A percentile compares a stretch with the other conserved stretches of the same genome.
phyloP scores from a whole-genome alignment of 176 grass and related monocot genomes.

The Tuctoria greenei region DNA sequence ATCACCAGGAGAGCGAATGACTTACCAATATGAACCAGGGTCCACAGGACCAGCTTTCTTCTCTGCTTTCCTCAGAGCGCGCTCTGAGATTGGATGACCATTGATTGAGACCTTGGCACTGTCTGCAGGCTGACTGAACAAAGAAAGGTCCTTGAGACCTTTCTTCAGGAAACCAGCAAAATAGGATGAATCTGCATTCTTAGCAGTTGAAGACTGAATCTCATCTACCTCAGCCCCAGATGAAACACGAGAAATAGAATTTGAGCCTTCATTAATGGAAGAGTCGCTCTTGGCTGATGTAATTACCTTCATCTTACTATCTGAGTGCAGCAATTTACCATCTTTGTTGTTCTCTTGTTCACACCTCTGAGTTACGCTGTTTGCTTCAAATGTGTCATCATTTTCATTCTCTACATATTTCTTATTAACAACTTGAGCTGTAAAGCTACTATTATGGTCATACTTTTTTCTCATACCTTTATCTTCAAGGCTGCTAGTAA shows the following conservation, averaged over 20 bases:
- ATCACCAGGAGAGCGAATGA: background rate
- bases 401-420: constrained; percentile 24
- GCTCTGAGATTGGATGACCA: constrained; percentile 82
- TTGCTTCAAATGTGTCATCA: constrained; percentile 26
- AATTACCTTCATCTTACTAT: constrained; percentile 19
- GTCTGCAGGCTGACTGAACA: constrained; percentile 58
- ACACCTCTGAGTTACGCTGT: constrained; percentile 34
- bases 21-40: constrained; percentile 95
- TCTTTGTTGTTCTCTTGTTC: constrained; percentile 36
- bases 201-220: constrained; percentile 42
- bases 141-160: constrained; percentile 65
- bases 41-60: constrained; percentile 70
- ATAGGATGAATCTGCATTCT: constrained; percentile 69
- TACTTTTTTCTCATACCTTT: constrained; percentile 31
- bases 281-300: constrained; percentile 10
- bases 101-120: constrained; percentile 70
- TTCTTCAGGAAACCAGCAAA: constrained; percentile 73
- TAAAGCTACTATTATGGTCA: constrained; percentile 35
- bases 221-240: constrained; percentile 54
- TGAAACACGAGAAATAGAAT: constrained; percentile 49
- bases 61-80: constrained; percentile 70
- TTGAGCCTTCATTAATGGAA: constrained; percentile 38
- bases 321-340: constrained; percentile 27
- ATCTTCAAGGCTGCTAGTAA: constrained; percentile 32
- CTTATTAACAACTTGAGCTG: constrained; percentile 1